A percentile compares a stretch with the other conserved stretches of the same genome.
phyloP scores from a whole-genome alignment of 169 alveolate species.

The Cryptosporidium canis region DNA sequence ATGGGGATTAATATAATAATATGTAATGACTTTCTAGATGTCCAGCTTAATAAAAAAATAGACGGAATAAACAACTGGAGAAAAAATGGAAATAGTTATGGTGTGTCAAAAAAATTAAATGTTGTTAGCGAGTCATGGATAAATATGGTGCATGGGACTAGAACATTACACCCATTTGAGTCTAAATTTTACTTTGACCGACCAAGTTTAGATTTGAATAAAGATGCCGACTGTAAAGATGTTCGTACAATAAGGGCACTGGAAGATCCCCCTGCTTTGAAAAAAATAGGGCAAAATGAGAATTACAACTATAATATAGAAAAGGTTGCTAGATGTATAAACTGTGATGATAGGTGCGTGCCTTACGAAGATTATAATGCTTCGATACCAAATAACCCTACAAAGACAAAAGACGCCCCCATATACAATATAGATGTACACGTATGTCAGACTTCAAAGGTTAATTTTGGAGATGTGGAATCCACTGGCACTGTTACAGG shows the following conservation, averaged over 20 bases:
- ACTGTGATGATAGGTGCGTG: background rate
- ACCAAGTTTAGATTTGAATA: background rate
- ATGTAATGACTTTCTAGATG: conserved; percentile 23
- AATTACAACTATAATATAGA: background rate
- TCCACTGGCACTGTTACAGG: background rate
- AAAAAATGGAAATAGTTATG: background rate
- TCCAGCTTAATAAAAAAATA: background rate
- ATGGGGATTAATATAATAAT: background rate
- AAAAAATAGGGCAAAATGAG: background rate
- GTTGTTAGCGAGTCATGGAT: conserved; percentile 59
- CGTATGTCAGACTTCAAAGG: background rate
- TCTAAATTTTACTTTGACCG: conserved; percentile 7
- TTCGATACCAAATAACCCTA: background rate
- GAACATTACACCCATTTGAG: conserved; percentile 59
- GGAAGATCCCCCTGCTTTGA: background rate
- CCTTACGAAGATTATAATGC: background rate
- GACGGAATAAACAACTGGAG: background rate
- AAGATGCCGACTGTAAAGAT: background rate
- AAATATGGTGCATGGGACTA: conserved; percentile 63
- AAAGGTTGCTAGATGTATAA: background rate
- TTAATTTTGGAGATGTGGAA: background rate
- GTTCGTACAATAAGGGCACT: background rate
- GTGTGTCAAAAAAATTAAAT: background rate
- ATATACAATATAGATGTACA: too few species aligned
- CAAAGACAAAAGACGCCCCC: background rate